Evolutionary conservation across 805 yeast species (phyloP).

Genomic region (Danielia oregonensis): DNA sequence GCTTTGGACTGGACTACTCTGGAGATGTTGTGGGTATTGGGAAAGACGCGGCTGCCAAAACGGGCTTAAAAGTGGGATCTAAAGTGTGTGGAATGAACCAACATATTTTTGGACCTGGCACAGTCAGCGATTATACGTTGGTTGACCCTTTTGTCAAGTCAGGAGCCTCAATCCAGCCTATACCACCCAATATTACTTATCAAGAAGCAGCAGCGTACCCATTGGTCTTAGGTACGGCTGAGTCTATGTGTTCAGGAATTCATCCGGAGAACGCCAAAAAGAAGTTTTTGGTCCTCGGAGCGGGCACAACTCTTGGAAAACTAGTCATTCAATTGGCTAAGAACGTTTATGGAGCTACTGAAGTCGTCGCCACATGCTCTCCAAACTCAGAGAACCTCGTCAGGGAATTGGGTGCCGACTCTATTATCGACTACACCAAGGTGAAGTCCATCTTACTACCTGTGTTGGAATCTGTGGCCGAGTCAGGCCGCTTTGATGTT

Average conservation of each 20-base stretch:
- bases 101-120: constrained; percentile 27
- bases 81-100: constrained; percentile 25
- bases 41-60: constrained; percentile 15
- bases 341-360: constrained; percentile 35
- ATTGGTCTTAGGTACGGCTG: constrained; percentile 63
- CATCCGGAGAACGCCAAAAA: constrained; percentile 37
- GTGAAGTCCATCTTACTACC: constrained; percentile 30
- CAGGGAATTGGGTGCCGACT: constrained; percentile 52
- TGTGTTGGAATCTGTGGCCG: constrained; percentile 31
- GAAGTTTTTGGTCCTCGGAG: constrained; percentile 65
- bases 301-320: constrained; percentile 66
- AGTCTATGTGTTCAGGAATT: constrained; percentile 27
- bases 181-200: constrained; percentile 42
- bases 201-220: constrained; percentile 67
- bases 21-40: constrained; percentile 34
- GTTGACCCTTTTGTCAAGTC: constrained; percentile 28
- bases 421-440: constrained; percentile 54
- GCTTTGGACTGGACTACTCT: constrained; percentile 31
- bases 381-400: constrained; percentile 43
- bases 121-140: constrained; percentile 45
- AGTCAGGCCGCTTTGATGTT: constrained; percentile 47
- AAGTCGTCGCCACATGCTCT: constrained; percentile 58
- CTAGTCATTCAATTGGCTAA: constrained; percentile 55
- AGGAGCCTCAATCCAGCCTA: constrained; percentile 39
- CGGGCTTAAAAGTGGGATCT: constrained; percentile 25